These are phyloP conservation scores for Ichthyophthirius multifiliis DNA, from an alignment of 169 alveolate genomes.

Conservation along the genomic window DNA sequence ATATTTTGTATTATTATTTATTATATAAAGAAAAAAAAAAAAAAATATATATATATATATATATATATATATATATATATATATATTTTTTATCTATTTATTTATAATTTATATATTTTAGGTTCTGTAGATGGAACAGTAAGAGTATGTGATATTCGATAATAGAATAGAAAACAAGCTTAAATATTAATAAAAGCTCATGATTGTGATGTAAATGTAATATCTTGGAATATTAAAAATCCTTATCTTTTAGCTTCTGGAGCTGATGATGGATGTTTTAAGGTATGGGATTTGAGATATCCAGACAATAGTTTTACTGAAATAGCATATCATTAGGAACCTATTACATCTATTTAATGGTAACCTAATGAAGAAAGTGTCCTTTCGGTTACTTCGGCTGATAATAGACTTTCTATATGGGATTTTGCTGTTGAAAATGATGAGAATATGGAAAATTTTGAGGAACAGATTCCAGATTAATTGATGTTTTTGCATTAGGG, in stretches of 20 bases:
- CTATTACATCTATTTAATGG: constrained; percentile 76
- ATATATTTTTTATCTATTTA: too few relatives aligned
- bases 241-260: constrained; percentile 78
- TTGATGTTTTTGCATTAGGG: constrained; percentile 81
- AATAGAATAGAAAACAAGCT: constrained; percentile 49
- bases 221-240: constrained; percentile 74
- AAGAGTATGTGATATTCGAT: constrained; percentile 73
- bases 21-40: background rate
- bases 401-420: constrained; percentile 79
- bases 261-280: constrained; percentile 80
- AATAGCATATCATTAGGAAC: constrained; percentile 74
- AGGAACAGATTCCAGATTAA: constrained; percentile 75
- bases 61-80: too few relatives aligned
- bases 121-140: constrained; percentile 73
- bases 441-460: constrained; percentile 49
- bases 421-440: constrained; percentile 83
- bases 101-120: background rate
- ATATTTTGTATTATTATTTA: background rate
- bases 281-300: constrained; percentile 77
- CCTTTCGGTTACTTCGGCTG: constrained; percentile 75
- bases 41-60: background rate
- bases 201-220: constrained; percentile 78
- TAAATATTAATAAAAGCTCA: constrained; percentile 63
- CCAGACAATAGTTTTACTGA: constrained; percentile 63
- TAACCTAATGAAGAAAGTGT: constrained; percentile 80